Evolutionary conservation across 2,329 filamentous ascomycete genomes (phyloP).

Genomic region (Venturia aucupariae): DNA sequence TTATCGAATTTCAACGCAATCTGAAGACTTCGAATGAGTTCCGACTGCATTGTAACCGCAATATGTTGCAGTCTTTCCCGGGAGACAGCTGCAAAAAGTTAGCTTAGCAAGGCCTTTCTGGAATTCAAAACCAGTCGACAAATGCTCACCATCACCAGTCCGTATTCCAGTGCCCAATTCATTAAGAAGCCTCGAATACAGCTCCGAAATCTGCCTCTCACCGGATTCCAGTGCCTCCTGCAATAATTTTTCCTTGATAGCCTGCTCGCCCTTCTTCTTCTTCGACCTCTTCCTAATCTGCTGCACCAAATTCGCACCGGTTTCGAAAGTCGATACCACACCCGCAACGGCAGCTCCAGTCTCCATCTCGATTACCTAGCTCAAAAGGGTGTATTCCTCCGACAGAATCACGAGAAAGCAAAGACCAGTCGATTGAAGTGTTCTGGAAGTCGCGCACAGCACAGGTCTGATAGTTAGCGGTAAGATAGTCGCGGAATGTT

Average conservation of each 20-base stretch:
- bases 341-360: slow-evolving; percentile 34
- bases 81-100: slow-evolving; percentile 24
- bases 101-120: background rate
- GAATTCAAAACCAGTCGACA: background rate
- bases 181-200: slow-evolving; percentile 26
- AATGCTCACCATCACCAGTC: slow-evolving; percentile 30
- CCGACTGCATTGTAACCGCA: slow-evolving; percentile 31
- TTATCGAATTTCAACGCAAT: slow-evolving; percentile 27
- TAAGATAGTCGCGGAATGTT: background rate
- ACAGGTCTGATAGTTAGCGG: background rate
- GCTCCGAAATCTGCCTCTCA: slow-evolving; percentile 26
- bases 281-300: slow-evolving; percentile 26
- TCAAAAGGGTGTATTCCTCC: background rate
- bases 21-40: slow-evolving; percentile 31
- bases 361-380: slow-evolving; percentile 18
- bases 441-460: background rate
- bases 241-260: slow-evolving; percentile 29
- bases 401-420: background rate
- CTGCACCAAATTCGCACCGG: slow-evolving; percentile 30
- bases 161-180: slow-evolving; percentile 29
- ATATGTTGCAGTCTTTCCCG: slow-evolving; percentile 30
- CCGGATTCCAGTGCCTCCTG: slow-evolving; percentile 30
- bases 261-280: slow-evolving; percentile 23
- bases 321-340: slow-evolving; percentile 34
- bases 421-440: background rate